Conservation (phyloP, 345 rosid genomes). For the Orychophragmus violaceus region DNA sequence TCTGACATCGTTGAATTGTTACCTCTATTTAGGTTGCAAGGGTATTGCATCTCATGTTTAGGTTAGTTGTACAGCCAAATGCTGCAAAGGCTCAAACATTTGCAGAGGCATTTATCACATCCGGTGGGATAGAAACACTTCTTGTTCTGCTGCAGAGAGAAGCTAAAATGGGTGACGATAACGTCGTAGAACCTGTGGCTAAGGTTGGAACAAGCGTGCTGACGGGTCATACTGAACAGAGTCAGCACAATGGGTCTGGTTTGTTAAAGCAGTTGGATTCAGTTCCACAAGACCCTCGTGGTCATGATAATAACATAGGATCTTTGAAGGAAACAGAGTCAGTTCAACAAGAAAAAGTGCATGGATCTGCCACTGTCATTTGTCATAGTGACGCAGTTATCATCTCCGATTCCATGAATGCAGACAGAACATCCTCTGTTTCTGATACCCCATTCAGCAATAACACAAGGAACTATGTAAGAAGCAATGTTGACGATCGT, state of each 20-base stretch:
- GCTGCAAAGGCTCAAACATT: conserved; percentile 59
- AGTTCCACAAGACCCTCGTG: conserved; percentile 29
- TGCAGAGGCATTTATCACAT: conserved; percentile 70
- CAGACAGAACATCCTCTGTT: conserved; percentile 52
- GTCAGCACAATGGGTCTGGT: conserved; percentile 24
- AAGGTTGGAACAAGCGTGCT: conserved; percentile 32
- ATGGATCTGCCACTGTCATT: conserved; percentile 33
- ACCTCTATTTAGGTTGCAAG: conserved; percentile 64
- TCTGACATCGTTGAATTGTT: conserved; percentile 8
- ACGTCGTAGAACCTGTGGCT: conserved; percentile 23
- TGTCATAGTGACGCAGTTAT: conserved; percentile 30
- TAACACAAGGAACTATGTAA: conserved; percentile 71
- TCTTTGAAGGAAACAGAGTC: conserved; percentile 33
- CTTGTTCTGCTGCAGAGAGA: conserved; percentile 91
- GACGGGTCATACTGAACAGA: conserved; percentile 33
- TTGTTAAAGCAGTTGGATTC: conserved; percentile 38
- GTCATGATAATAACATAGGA: conserved; percentile 32
- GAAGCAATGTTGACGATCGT: conserved; percentile 57
- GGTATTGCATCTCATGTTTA: conserved; percentile 78
- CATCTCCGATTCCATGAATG: conserved; percentile 33
- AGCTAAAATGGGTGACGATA: conserved; percentile 73
- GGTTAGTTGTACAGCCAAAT: conserved; percentile 92
- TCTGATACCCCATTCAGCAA: conserved; percentile 37
- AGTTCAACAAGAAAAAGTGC: conserved; percentile 32
- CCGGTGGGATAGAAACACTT: conserved; percentile 94